Percentiles rank a stretch among this genome's conserved stretches.
Evolutionary conservation across 2,329 filamentous ascomycete genomes (phyloP).

Genomic region (Xylaria sp.): DNA sequence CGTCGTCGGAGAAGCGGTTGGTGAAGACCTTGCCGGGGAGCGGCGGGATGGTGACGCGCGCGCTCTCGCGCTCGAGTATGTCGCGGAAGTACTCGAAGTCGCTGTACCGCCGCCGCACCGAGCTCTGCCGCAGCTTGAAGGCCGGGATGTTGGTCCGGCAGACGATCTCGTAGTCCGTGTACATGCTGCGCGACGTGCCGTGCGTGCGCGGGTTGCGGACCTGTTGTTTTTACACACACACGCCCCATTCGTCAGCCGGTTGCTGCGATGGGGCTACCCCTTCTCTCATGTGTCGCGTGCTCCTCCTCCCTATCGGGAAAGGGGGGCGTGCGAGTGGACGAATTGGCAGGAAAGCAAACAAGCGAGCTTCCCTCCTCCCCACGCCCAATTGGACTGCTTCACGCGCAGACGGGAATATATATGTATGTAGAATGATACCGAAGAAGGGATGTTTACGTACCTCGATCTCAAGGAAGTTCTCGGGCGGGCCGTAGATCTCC

Average conservation of each 20-base stretch:
- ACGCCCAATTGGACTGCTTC: too few species aligned
- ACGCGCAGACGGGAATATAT: too few species aligned
- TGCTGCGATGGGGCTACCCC: constrained; percentile 2
- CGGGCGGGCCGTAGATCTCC: constrained; percentile 96
- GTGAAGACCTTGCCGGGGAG: constrained; percentile 97
- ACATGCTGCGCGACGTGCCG: constrained; percentile 93
- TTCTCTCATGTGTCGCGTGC: not conserved
- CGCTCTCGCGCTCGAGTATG: constrained; percentile 92
- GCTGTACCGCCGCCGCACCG: constrained; percentile 90
- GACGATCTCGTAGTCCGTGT: constrained; percentile 98
- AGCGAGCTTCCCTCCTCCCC: too few species aligned
- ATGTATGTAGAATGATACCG: not conserved
- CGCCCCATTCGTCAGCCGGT: not conserved
- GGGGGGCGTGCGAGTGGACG: not conserved
- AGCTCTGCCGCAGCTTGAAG: constrained; percentile 90
- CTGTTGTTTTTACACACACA: too few species aligned
- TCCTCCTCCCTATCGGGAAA: too few species aligned
- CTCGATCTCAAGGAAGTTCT: constrained; percentile 99
- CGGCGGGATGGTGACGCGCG: constrained; percentile 92
- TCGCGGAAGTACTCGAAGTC: constrained; percentile 99
- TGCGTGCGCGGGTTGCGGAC: constrained; percentile 92
- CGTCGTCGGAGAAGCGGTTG: constrained; percentile 96
- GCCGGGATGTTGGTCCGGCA: constrained; percentile 98
- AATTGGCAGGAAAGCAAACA: not conserved
- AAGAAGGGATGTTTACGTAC: constrained; percentile 48